These are phyloP conservation scores for Monosporozyma yasuniensis DNA, from an alignment of 805 yeast genomes.

Conservation along the genomic window DNA sequence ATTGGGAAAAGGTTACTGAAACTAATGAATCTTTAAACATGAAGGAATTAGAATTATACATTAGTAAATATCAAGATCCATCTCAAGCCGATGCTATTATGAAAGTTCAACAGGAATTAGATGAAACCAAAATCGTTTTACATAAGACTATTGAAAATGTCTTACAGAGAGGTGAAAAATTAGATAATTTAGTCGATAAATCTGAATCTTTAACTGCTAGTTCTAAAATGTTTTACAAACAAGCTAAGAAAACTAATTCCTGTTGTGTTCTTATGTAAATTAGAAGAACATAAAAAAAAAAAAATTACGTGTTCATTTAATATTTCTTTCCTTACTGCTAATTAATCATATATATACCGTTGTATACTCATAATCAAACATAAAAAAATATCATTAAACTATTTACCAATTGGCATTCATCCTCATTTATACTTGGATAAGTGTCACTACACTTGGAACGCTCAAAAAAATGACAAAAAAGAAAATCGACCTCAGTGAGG, in stretches of 20 bases:
- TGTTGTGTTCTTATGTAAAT: slow-evolving; percentile 71
- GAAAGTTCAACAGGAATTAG: slow-evolving; percentile 96
- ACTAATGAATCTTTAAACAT: slow-evolving; percentile 31
- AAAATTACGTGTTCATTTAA: not conserved
- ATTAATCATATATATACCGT: too few relatives aligned
- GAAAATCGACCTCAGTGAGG: slow-evolving; percentile 45
- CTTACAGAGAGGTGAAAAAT: slow-evolving; percentile 90
- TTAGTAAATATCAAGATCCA: slow-evolving; percentile 90
- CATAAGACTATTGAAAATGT: slow-evolving; percentile 94
- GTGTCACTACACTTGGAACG: too few relatives aligned
- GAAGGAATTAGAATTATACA: slow-evolving; percentile 52
- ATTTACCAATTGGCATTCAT: too few relatives aligned
- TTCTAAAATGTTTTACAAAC: slow-evolving; percentile 91
- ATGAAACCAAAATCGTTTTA: slow-evolving; percentile 91
- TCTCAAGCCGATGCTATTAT: slow-evolving; percentile 92
- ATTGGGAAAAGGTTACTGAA: slow-evolving; percentile 52
- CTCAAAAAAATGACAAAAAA: not conserved
- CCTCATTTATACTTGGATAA: too few relatives aligned
- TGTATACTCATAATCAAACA: too few relatives aligned
- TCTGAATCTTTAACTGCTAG: slow-evolving; percentile 84
- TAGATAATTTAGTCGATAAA: slow-evolving; percentile 89
- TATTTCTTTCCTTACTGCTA: not conserved
- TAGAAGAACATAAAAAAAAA: not conserved
- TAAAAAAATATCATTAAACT: too few relatives aligned
- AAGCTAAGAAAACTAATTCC: slow-evolving; percentile 89